These are phyloP conservation scores for Vitis labrusca DNA, from an alignment of 164 flowering plant genomes.

Conservation along the genomic window DNA sequence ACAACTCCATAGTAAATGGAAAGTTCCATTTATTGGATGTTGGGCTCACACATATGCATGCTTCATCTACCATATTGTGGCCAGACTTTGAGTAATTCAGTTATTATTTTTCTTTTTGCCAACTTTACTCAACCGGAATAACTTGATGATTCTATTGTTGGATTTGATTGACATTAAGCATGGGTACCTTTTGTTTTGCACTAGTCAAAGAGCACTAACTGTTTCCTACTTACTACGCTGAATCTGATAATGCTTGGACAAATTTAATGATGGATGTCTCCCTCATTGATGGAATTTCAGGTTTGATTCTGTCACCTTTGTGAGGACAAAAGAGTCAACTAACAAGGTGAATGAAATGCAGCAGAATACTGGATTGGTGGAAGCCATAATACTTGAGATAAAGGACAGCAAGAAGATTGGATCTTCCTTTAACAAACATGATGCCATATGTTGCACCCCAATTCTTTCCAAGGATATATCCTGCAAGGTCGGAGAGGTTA, in stretches of 20 bases:
- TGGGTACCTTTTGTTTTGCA: no score
- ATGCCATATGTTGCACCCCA: slow-evolving; percentile 58
- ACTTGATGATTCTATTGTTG: no score
- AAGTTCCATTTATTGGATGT: no score
- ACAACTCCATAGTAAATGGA: no score
- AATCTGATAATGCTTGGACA: background rate
- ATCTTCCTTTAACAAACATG: slow-evolving; percentile 46
- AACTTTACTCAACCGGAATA: no score
- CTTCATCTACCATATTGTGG: no score
- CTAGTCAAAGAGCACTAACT: background rate
- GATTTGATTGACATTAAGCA: no score
- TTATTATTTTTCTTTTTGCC: no score
- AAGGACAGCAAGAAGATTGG: slow-evolving; percentile 76
- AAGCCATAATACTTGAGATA: slow-evolving; percentile 77
- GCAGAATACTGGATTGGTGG: slow-evolving; percentile 63
- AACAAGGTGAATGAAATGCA: slow-evolving; percentile 49
- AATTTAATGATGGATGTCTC: background rate
- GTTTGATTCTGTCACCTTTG: slow-evolving; percentile 66
- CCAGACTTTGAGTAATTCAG: no score
- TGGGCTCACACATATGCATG: no score
- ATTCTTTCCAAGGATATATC: slow-evolving; percentile 41
- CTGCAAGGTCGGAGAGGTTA: slow-evolving; percentile 75
- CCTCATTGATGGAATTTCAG: slow-evolving; percentile 33
- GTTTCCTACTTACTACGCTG: background rate
- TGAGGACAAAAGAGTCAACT: slow-evolving; percentile 60